Base-by-base conservation (phyloP, 1,284 basidiomycete genomes). In the Ganoderma meredithae region DNA sequence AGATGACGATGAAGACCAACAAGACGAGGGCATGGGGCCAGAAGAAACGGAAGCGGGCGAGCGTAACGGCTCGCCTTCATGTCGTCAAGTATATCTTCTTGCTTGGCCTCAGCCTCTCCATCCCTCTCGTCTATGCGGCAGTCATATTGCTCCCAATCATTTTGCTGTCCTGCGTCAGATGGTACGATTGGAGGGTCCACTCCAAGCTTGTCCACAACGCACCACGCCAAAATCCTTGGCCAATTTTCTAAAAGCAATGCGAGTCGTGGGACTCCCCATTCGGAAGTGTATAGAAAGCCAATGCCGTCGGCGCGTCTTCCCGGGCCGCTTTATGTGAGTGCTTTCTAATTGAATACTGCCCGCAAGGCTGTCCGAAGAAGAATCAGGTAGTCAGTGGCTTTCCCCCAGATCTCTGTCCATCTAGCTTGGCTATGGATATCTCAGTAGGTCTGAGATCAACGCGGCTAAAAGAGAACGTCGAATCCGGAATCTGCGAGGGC, bases 61-160 rank as follows among this genome's bases (percentile, higher is more conserved):
- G n/a, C n/a, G n/a, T n/a, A n/a, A n/a, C n/a, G n/a, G n/a, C n/a
- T n/a, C n/a, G n/a, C n/a, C n/a, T n/a, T n/a, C n/a, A n/a, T n/a
- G n/a, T n/a, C 13, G 60, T 69, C n/a, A 60, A 71, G 27, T 62
- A 61, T 47, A 52, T 73, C 47, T 69, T 72, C 36, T 65, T 55
- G 4, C 59, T 70, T 33, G 73, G 72, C 53, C 64, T 68, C 15
- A 27, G 65, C 7, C 69, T 73, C 43, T 64, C 71, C 31, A 52
- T 72, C 31, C 70, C 73, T 9, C 47, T 69, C 39, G 15, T 75
- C 58, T 72, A 49, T 49, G 47, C 22, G 22, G 47, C 4, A 49
- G 22, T 49, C 22, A 25, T 3, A 8, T 12, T 49, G 22, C 43
- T 17, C 7, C 19, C 27, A 31, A 3, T 31, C 2, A 31, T 1